Conservation (phyloP, 495 filamentous ascomycete species). For the Zalerion maritima region DNA sequence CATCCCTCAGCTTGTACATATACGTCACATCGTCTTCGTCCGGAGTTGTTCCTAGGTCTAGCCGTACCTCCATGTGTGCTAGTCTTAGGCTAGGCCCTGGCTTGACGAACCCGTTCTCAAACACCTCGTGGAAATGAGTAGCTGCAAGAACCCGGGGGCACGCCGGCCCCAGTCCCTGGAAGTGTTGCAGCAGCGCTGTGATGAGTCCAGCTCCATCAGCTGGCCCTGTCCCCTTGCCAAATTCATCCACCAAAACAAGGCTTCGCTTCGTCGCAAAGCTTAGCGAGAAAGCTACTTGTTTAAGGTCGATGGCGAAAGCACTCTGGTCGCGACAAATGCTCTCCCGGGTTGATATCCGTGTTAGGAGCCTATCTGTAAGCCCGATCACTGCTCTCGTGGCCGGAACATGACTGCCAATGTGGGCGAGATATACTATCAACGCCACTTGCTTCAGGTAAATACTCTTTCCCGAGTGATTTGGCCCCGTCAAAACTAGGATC, state of each 20-base stretch:
- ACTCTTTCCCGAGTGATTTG: slow-evolving; percentile 94
- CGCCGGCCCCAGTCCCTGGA: slow-evolving; percentile 44
- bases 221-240: slow-evolving; percentile 84
- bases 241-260: slow-evolving; percentile 82
- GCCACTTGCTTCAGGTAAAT: slow-evolving; percentile 93
- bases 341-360: slow-evolving; percentile 74
- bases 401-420: slow-evolving; percentile 85
- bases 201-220: slow-evolving; percentile 78
- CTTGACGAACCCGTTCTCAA: slow-evolving; percentile 55
- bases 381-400: slow-evolving; percentile 67
- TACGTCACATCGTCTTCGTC: slow-evolving; percentile 70
- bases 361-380: slow-evolving; percentile 84
- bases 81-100: slow-evolving; percentile 46
- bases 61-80: slow-evolving; percentile 76
- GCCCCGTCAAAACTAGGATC: slow-evolving; percentile 77
- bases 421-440: slow-evolving; percentile 85
- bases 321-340: slow-evolving; percentile 76
- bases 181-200: slow-evolving; percentile 63
- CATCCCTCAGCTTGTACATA: slow-evolving; percentile 58
- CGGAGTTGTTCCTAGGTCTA: slow-evolving; percentile 44
- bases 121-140: slow-evolving; percentile 93
- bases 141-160: slow-evolving; percentile 72
- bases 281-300: slow-evolving; percentile 69
- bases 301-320: slow-evolving; percentile 85
- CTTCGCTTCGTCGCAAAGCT: slow-evolving; percentile 65